These are phyloP conservation scores for Kluyveromyces lactis DNA, from an alignment of 805 yeast species.

Conservation along the genomic window DNA sequence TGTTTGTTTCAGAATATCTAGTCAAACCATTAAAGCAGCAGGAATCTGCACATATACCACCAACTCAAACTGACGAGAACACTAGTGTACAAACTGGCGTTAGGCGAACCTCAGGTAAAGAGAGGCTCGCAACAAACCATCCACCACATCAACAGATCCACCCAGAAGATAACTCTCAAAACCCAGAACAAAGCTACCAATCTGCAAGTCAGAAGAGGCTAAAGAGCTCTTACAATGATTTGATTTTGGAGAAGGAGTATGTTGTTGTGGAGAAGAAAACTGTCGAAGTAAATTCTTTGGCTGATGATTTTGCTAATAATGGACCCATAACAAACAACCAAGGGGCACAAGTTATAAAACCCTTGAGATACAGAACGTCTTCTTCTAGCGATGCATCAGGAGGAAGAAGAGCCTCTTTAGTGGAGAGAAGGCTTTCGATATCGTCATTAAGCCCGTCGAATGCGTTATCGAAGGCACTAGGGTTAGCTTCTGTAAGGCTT, in stretches of 20 bases:
- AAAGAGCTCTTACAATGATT: conserved; percentile 25
- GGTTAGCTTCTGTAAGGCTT: conserved; percentile 77
- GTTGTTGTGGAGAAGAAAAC: conserved; percentile 93
- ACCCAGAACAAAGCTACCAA: not conserved
- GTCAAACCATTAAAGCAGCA: conserved; percentile 25
- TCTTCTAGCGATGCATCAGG: conserved; percentile 42
- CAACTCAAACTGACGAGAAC: not conserved
- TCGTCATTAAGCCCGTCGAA: conserved; percentile 69
- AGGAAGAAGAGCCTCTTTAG: conserved; percentile 52
- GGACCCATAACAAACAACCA: conserved; percentile 27
- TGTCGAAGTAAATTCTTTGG: conserved; percentile 91
- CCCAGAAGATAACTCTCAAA: conserved; percentile 5
- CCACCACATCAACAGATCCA: no score
- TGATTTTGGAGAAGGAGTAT: conserved; percentile 69
- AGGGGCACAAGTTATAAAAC: conserved; percentile 38
- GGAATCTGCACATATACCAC: not conserved
- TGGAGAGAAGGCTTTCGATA: conserved; percentile 57
- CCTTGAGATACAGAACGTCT: conserved; percentile 20
- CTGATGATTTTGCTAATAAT: conserved; percentile 76
- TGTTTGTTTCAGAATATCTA: conserved; percentile 80
- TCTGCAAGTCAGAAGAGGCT: conserved; percentile 1
- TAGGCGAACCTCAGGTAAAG: not conserved
- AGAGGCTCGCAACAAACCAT: not conserved
- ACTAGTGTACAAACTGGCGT: not conserved
- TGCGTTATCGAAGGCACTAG: conserved; percentile 81